Percentiles rank a stretch among this genome's conserved stretches.
These are phyloP conservation scores for Eryngium alpinum DNA, from an alignment of 140 eudicot genomes.

Conservation along the genomic window DNA sequence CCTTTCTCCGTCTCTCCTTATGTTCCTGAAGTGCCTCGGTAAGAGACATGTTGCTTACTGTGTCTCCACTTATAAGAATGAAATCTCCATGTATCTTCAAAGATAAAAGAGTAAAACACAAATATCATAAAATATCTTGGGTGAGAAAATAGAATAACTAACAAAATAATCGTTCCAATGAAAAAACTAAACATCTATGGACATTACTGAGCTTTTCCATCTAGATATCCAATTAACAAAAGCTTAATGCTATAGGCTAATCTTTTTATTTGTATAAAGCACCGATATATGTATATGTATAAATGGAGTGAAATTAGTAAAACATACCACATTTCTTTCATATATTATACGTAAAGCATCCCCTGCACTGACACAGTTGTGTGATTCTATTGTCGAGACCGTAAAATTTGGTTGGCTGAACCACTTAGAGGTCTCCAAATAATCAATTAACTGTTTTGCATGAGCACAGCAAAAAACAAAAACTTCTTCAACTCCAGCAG, in stretches of 20 bases:
- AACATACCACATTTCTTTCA: conserved; percentile 65
- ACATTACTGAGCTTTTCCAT: too few relatives aligned
- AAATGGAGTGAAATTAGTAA: not conserved
- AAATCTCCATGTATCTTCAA: conserved; percentile 80
- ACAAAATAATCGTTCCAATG: not conserved
- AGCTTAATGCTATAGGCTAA: not conserved
- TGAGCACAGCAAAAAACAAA: conserved; percentile 93
- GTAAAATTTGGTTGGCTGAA: conserved; percentile 64
- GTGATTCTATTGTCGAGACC: conserved; percentile 77
- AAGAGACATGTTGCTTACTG: conserved; percentile 87
- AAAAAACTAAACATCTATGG: not conserved
- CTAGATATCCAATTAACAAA: not conserved
- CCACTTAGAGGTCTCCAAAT: conserved; percentile 72
- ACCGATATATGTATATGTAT: not conserved
- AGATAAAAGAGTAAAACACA: conserved; percentile 5
- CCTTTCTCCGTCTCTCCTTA: conserved; percentile 72
- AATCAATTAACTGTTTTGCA: conserved; percentile 66
- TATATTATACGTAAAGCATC: conserved; percentile 89
- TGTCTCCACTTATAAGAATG: conserved; percentile 86
- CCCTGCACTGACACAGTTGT: conserved; percentile 75
- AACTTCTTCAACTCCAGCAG: conserved; percentile 88
- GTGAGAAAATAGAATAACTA: not conserved
- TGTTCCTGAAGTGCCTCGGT: conserved; percentile 80
- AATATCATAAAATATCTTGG: not conserved
- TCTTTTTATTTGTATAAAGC: not conserved